Base-by-base conservation (phyloP, 2,329 filamentous ascomycete genomes). In the Chlorencoelia australis region DNA sequence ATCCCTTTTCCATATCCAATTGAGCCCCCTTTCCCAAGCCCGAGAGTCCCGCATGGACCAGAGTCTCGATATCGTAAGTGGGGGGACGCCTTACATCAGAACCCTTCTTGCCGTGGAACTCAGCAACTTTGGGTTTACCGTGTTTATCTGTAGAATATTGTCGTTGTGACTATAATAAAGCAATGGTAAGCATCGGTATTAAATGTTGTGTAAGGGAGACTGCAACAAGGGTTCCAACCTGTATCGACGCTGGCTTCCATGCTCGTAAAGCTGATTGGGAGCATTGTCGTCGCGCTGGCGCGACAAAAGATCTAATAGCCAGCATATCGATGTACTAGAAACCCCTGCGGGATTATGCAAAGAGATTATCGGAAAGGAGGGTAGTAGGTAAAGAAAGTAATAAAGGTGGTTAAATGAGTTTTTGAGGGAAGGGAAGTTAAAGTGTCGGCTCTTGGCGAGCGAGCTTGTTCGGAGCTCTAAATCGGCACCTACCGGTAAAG, bases 71-170 rank as follows among this genome's bases (percentile, higher is more conserved):
- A 45, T 48, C 40, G 43, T 7, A 16, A 30, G 32, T 27, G 30
- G 37, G 30, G 31, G 37, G 37, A 30, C 47, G 49, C 68, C 82
- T 62, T 78, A 91, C 85, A 71, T 89, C 81, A 60, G 80, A 68
- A 60, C 83, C 85, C 69, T 94, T 95, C 60, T 76, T 73, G 53
- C 89, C 91, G 57, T 85, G 81, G 71, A 95, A 98, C 69, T 91
- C 84, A 63, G 88, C 91, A 55, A 96, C 87, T 54, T 75, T 75
- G 27, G 83, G 75, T 43, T 73, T 64, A n/a, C n/a, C n/a, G 27
- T 83, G 75, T 43, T 64, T 62, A 53, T 55, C 57, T 58, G 53
- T 74, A 59, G 74, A 75, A 68, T 80, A 88, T 64, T 63, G 73
- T 59, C 76, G 66, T 59, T 65, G 61, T 60, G 63, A 65, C 69